Conservation (phyloP, 306 rosid genomes). For the Inga leiocalycina region DNA sequence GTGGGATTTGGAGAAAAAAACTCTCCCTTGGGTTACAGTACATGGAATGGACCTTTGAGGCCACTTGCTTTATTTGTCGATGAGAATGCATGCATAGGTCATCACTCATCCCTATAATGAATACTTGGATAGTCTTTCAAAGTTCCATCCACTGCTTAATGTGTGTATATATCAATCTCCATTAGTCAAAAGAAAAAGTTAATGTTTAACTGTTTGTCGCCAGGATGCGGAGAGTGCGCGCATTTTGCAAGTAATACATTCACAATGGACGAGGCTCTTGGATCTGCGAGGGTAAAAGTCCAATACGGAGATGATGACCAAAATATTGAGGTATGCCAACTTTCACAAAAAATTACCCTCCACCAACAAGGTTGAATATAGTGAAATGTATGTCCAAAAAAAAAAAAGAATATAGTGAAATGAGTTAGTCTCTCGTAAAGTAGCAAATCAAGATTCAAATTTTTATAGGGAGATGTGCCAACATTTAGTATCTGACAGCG, state of each 20-base stretch:
- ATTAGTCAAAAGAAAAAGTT: not conserved
- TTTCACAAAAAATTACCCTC: too few relatives aligned
- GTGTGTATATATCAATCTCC: not conserved
- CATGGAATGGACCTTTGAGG: conserved; percentile 74
- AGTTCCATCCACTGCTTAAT: not conserved
- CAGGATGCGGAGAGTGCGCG: conserved; percentile 80
- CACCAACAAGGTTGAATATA: too few relatives aligned
- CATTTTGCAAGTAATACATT: conserved; percentile 74
- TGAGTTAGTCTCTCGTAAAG: too few relatives aligned
- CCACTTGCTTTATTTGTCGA: conserved; percentile 82
- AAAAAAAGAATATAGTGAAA: too few relatives aligned
- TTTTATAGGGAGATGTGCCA: too few relatives aligned
- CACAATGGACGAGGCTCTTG: conserved; percentile 63
- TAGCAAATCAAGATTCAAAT: too few relatives aligned
- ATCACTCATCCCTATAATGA: not conserved
- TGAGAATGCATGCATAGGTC: conserved; percentile 84
- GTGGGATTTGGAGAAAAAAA: conserved; percentile 37
- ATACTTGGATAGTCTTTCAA: not conserved
- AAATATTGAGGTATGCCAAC: conserved; percentile 56
- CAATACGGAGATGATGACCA: conserved; percentile 68
- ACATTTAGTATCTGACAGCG: too few relatives aligned
- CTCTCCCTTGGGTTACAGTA: conserved; percentile 51
- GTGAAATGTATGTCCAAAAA: too few relatives aligned
- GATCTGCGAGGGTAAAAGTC: conserved; percentile 76
- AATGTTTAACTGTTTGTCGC: not conserved